phyloP scores from a whole-genome alignment of 495 filamentous ascomycete genomes.

The Hypoxylon fragiforme region DNA sequence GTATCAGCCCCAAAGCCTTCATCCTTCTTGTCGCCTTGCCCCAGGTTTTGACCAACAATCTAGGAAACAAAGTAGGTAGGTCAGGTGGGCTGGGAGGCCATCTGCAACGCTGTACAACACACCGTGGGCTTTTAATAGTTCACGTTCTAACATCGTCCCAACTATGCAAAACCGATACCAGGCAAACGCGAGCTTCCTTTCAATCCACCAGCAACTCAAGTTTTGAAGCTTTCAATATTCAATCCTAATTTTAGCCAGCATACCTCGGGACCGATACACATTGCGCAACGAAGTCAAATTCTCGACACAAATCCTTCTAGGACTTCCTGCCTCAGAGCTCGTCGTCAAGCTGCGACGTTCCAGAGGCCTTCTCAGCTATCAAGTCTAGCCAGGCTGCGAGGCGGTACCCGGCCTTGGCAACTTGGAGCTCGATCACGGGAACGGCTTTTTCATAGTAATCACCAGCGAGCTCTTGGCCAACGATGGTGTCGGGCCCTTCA shows the following conservation, averaged over 20 bases:
- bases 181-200: background rate
- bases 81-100: background rate
- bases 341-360: slow-evolving; percentile 9
- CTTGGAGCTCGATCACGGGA: slow-evolving; percentile 68
- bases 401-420: slow-evolving; percentile 76
- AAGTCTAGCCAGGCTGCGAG: slow-evolving; percentile 64
- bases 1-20: background rate
- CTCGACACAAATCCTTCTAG: background rate
- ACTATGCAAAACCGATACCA: too few relatives aligned
- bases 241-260: background rate
- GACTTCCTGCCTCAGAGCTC: slow-evolving; percentile 27
- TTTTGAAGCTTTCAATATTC: background rate
- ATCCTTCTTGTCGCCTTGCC: background rate
- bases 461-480: slow-evolving; percentile 60
- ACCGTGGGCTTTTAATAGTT: background rate
- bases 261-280: background rate
- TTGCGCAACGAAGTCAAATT: too few relatives aligned
- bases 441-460: slow-evolving; percentile 65
- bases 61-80: background rate
- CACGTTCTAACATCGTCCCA: background rate
- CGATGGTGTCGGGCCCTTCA: slow-evolving; percentile 54
- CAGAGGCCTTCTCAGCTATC: slow-evolving; percentile 44
- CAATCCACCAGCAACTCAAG: too few relatives aligned
- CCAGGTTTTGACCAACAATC: background rate
- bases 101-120: background rate